phyloP scores from a whole-genome alignment of 169 alveolate genomes.

The Perkinsus olseni region DNA sequence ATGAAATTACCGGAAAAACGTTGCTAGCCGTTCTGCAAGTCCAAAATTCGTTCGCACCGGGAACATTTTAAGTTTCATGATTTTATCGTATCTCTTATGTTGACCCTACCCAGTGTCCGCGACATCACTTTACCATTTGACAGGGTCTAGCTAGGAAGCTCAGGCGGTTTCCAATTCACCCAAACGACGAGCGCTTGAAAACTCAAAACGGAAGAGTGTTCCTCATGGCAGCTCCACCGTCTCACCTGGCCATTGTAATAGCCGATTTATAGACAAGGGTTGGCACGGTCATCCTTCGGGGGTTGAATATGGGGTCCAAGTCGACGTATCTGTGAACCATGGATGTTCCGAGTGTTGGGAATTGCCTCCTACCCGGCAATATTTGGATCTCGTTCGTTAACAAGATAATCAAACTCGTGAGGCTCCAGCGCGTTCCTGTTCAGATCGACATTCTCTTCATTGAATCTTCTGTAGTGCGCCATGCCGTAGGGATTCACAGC shows the following conservation, averaged over 20 bases:
- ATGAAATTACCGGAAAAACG: no score
- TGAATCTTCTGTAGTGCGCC: background rate
- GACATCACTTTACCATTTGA: no score
- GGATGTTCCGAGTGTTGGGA: no score
- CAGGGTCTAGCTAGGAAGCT: no score
- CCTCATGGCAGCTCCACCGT: background rate
- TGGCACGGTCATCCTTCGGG: background rate
- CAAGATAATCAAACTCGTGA: background rate
- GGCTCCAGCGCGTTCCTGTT: background rate
- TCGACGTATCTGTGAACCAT: background rate
- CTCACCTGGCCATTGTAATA: background rate
- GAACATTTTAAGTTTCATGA: no score
- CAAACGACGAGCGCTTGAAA: no score
- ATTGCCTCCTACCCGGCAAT: background rate
- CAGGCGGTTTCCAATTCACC: no score
- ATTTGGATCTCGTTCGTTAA: background rate
- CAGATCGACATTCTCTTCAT: slow-evolving; percentile 5
- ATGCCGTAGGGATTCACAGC: slow-evolving; percentile 2
- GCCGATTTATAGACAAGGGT: background rate
- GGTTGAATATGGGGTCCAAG: background rate
- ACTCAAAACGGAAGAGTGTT: no score
- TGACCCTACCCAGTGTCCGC: no score
- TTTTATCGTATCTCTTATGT: no score
- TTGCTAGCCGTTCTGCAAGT: no score
- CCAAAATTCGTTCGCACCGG: no score